Percentiles rank a stretch among this genome's conserved stretches.
phyloP scores from a whole-genome alignment of 805 yeast species.

The Cyberlindnera maritima region DNA sequence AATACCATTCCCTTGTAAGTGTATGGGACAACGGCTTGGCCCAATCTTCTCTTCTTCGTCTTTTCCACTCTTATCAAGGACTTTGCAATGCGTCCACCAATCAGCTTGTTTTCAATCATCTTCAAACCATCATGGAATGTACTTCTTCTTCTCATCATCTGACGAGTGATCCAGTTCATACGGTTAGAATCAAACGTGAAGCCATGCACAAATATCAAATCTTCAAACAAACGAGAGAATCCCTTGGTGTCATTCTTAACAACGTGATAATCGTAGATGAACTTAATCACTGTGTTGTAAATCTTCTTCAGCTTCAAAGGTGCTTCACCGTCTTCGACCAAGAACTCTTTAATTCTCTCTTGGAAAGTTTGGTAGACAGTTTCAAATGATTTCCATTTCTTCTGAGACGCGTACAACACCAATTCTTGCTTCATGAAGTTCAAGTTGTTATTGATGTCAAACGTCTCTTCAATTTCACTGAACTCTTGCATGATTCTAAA shows the following conservation, averaged over 20 bases:
- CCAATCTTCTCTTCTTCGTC: conserved; percentile 14
- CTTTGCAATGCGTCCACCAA: conserved; percentile 35
- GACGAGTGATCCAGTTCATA: conserved; percentile 31
- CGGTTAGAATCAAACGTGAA: conserved; percentile 31
- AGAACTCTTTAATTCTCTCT: conserved; percentile 14
- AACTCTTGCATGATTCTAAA: conserved; percentile 32
- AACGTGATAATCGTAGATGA: conserved; percentile 9
- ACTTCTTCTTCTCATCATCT: conserved; percentile 25
- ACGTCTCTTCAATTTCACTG: conserved; percentile 28
- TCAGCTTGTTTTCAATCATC: conserved; percentile 31
- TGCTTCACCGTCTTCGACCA: conserved; percentile 19
- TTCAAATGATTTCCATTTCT: conserved; percentile 33
- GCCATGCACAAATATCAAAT: conserved; percentile 25
- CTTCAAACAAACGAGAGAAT: conserved; percentile 17
- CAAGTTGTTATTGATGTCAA: conserved; percentile 21
- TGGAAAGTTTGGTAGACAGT: conserved; percentile 24
- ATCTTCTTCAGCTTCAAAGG: conserved; percentile 25
- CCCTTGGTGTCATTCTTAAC: conserved; percentile 2
- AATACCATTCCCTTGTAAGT: conserved; percentile 21
- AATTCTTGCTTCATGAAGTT: conserved; percentile 32
- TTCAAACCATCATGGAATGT: conserved; percentile 32
- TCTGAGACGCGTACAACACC: conserved; percentile 27
- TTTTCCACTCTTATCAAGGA: conserved; percentile 5
- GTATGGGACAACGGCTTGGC: conserved; percentile 22
- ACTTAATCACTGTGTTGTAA: conserved; percentile 21